Evolutionary conservation across 139 green algal genomes (phyloP).

Genomic region (Astrephomene gubernaculifera): DNA sequence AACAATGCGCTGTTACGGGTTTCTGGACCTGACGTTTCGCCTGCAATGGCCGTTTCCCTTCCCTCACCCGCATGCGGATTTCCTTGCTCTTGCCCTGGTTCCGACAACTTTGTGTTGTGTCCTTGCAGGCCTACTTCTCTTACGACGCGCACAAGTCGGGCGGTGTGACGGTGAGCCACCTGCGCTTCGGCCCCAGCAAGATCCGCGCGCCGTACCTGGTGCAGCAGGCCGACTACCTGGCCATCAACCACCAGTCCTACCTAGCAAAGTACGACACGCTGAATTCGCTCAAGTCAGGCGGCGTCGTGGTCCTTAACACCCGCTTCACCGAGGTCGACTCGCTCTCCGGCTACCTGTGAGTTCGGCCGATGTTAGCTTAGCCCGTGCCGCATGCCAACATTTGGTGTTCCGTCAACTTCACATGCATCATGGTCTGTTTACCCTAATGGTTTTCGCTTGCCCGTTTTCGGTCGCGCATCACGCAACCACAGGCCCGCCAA

Average conservation of each 20-base stretch:
- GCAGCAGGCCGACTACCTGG: slow-evolving; percentile 66
- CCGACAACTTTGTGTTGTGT: too few relatives aligned
- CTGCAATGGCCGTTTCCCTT: too few relatives aligned
- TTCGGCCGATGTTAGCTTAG: too few relatives aligned
- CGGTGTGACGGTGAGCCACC: slow-evolving; percentile 67
- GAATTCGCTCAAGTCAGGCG: slow-evolving; percentile 53
- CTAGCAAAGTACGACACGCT: slow-evolving; percentile 67
- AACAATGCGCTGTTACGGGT: too few relatives aligned
- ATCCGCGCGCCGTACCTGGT: slow-evolving; percentile 65
- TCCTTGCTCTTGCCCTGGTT: too few relatives aligned
- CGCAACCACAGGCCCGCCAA: slow-evolving; percentile 20
- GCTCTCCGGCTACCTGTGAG: slow-evolving; percentile 28
- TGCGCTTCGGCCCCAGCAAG: slow-evolving; percentile 65
- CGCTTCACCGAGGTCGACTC: slow-evolving; percentile 51
- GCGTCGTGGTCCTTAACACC: slow-evolving; percentile 67
- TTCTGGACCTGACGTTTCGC: too few relatives aligned
- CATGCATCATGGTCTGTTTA: too few relatives aligned
- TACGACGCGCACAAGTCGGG: slow-evolving; percentile 73
- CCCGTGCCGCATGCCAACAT: too few relatives aligned
- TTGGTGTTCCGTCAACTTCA: too few relatives aligned
- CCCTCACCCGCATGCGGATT: too few relatives aligned
- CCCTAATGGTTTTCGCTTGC: too few relatives aligned
- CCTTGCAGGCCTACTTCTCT: slow-evolving; percentile 66
- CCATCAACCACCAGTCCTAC: slow-evolving; percentile 50
- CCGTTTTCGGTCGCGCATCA: too few relatives aligned